Conservation (phyloP, 2,329 filamentous ascomycete species). For the Gremmenia infestans region DNA sequence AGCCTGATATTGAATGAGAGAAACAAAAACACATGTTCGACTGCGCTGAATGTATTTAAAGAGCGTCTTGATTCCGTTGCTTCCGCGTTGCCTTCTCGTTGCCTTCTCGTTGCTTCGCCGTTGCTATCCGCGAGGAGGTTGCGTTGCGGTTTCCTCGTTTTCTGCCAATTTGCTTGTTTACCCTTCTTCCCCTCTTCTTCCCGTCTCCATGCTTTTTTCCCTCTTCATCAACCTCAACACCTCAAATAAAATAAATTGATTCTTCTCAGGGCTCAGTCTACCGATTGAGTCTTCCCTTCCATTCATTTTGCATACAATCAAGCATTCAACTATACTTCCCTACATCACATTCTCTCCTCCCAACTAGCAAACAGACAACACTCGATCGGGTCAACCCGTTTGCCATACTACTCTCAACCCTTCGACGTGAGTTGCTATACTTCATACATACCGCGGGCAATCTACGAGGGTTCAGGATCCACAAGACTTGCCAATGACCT, state of each 20-base stretch:
- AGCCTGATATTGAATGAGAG: no score
- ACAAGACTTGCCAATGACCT: no score
- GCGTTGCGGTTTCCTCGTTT: neutral
- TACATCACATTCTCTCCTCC: neutral
- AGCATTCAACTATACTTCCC: neutral
- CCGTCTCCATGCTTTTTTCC: neutral
- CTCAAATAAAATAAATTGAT: neutral
- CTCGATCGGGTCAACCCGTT: neutral
- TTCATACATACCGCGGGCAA: no score
- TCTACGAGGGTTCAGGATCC: no score
- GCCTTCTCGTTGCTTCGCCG: no score
- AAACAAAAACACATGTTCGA: no score
- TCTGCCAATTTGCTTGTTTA: neutral
- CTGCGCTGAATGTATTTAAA: no score
- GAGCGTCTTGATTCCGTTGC: no score
- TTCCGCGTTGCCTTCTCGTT: no score
- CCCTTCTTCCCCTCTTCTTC: neutral
- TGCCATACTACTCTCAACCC: neutral
- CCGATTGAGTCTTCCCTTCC: constrained; percentile 5
- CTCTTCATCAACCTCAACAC: neutral
- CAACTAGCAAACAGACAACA: neutral
- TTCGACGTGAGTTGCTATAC: constrained; percentile 2
- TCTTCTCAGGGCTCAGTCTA: constrained; percentile 2
- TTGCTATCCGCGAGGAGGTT: neutral
- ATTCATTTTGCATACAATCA: constrained; percentile 5